Percentiles rank a stretch among this genome's conserved stretches.
Conservation (phyloP, 495 filamentous ascomycete genomes). For the Aspergillus sclerotioniger region DNA sequence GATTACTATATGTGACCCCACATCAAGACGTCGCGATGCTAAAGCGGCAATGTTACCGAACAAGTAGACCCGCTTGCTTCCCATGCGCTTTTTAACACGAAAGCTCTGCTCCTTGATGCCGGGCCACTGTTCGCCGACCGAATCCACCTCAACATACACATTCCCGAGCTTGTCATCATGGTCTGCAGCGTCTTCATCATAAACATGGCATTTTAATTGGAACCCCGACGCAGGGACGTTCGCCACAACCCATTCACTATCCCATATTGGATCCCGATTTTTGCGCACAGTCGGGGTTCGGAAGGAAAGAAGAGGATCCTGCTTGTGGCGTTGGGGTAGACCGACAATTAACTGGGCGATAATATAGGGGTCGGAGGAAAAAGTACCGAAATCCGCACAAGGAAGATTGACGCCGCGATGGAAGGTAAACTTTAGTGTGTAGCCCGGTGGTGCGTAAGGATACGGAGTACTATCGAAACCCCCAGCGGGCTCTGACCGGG, state of each 20-base stretch:
- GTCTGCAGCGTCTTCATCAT: conserved; percentile 85
- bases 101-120: conserved; percentile 64
- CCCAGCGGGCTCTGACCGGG: conserved; percentile 56
- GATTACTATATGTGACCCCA: conserved; percentile 60
- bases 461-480: conserved; percentile 79
- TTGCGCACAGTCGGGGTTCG: conserved; percentile 74
- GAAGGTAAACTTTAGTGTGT: conserved; percentile 82
- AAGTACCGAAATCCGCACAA: conserved; percentile 70
- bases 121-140: conserved; percentile 62
- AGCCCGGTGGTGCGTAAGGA: conserved; percentile 68
- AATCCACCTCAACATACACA: conserved; percentile 60
- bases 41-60: conserved; percentile 62
- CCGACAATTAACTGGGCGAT: conserved; percentile 61
- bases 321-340: conserved; percentile 71
- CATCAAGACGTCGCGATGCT: conserved; percentile 52
- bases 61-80: conserved; percentile 80
- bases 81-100: conserved; percentile 76
- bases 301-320: conserved; percentile 68
- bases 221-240: conserved; percentile 80
- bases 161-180: conserved; percentile 88
- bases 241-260: conserved; percentile 81
- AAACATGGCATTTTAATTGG: conserved; percentile 73
- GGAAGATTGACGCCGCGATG: conserved; percentile 78
- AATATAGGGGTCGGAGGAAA: conserved; percentile 84
- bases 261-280: conserved; percentile 73